These are phyloP conservation scores for Smittium culicis DNA, from an alignment of 371 early-diverging fungal genomes.

Conservation along the genomic window DNA sequence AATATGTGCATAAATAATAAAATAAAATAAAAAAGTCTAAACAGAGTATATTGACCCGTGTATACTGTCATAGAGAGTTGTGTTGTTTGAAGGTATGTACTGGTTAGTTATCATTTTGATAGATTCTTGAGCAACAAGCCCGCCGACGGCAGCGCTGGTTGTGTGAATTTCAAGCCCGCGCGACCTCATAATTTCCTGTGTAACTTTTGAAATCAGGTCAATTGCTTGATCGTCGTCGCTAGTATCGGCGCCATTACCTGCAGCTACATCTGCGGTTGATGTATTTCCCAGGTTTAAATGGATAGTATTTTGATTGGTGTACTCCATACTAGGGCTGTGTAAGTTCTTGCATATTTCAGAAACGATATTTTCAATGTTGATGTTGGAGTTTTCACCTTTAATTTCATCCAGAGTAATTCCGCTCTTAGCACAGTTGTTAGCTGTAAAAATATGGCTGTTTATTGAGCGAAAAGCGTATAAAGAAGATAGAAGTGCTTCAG, in stretches of 20 bases:
- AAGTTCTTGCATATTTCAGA: too few relatives aligned
- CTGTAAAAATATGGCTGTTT: not conserved
- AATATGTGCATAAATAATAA: too few relatives aligned
- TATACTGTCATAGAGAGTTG: constrained; percentile 5
- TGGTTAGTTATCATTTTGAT: constrained; percentile 86
- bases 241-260: not conserved
- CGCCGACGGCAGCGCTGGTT: constrained; percentile 78
- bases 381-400: too few relatives aligned
- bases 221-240: not conserved
- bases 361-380: too few relatives aligned
- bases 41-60: not conserved
- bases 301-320: not conserved
- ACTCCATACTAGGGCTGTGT: not conserved
- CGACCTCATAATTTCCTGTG: constrained; percentile 38
- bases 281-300: not conserved
- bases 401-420: too few relatives aligned
- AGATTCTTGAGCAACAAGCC: constrained; percentile 83
- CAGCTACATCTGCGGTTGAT: not conserved
- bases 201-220: constrained; percentile 7
- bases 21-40: constrained; percentile 3
- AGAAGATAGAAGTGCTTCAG: not conserved
- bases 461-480: not conserved
- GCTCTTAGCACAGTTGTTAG: too few relatives aligned
- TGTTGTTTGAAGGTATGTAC: constrained; percentile 78
- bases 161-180: constrained; percentile 64